Evolutionary conservation across 768 basidiomycete species (phyloP), one percentile per base, ranked within the genome.

Genomic region (Tulasnella sp.): DNA sequence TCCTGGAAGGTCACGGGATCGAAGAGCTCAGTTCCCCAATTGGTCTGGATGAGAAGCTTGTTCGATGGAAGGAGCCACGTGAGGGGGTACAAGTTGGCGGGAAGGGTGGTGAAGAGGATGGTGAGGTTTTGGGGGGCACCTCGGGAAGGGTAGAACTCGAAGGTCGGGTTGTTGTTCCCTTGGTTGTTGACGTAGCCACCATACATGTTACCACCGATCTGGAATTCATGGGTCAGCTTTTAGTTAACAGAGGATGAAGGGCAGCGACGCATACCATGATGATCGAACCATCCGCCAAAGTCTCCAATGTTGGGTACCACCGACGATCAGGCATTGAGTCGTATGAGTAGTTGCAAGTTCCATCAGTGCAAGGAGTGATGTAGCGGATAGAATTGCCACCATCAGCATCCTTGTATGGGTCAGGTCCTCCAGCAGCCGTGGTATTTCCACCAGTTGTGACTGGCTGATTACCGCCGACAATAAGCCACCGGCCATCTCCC

Each of bases 391-490:
- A 91, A 14, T 89, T 88, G 67, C 92, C 82, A 75, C 88, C 85
- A 4, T 92, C 92, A 36, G 85, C 84, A 74, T 84, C 85, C 69
- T 87, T 87, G 70, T 78, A 78, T 29, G 77, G 77, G 52, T 49
- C 58, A 15, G 68, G 31, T 3, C 29, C 25, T 36, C 36, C 71
- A 36, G 31, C 39, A 29, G 19, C 54, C 1, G 76, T 40, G 29
- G 77, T 38, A 29, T 36, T 77, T 11, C 77, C 77, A 0, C 77
- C 77, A 29, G 25, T 17, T 0, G 68, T 72, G 29, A 92, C 89
- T 40, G 93, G 90, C 22, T 92, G 91, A 80, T 94, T 93, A 2
- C 93, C 93, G 74, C 93, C 93, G 15, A 93, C 91, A 79, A 89
- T 92, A 81, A 94, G 83, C 40, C 94, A 81, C 0, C 91, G 91